A percentile compares a stretch with the other conserved stretches of the same genome.
Evolutionary conservation across 176 grass and related monocot genomes (phyloP).

Genomic region (sorghum (Sorghum bicolor)): DNA sequence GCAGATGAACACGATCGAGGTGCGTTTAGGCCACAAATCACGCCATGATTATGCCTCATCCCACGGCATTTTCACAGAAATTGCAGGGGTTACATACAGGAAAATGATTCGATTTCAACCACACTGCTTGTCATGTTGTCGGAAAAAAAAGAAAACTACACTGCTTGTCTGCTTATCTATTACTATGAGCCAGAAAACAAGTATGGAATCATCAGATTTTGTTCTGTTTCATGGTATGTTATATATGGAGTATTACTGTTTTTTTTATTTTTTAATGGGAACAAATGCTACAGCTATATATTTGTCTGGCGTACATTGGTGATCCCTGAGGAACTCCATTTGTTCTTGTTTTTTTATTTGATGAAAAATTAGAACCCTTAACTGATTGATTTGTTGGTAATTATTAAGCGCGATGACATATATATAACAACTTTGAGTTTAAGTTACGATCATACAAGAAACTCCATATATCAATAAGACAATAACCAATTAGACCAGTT

Average conservation of each 20-base stretch:
- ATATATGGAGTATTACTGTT: background rate
- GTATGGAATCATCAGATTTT: conserved; percentile 28
- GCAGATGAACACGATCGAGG: background rate
- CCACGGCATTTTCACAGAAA: background rate
- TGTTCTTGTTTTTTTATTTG: background rate
- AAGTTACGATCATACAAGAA: background rate
- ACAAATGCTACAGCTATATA: background rate
- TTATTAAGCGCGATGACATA: background rate
- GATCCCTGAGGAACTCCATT: background rate
- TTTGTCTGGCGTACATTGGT: background rate
- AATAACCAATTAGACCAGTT: background rate
- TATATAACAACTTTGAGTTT: background rate
- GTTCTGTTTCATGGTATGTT: background rate
- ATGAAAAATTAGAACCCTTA: no score
- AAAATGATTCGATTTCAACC: background rate
- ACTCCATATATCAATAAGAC: background rate
- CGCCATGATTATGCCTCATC: background rate
- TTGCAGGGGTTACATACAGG: background rate
- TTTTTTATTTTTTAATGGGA: background rate
- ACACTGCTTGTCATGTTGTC: background rate
- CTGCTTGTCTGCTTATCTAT: background rate
- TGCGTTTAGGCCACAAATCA: background rate
- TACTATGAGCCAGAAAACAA: background rate
- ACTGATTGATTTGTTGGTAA: background rate
- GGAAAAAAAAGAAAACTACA: no score